Conservation (phyloP, 306 rosid genomes). For the Luffa aegyptiaca region DNA sequence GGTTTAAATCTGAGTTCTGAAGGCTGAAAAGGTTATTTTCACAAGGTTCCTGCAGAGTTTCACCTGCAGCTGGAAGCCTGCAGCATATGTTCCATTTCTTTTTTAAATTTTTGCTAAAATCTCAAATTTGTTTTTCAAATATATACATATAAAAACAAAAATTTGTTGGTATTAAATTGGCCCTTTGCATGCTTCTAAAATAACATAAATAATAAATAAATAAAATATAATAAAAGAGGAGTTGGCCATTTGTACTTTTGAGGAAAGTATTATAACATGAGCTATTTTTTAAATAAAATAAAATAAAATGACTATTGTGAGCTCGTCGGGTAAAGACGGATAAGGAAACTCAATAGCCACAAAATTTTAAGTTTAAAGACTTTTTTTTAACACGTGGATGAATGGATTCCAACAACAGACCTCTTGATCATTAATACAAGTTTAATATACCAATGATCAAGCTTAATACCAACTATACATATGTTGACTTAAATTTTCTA, state of each 20-base stretch:
- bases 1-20: not conserved
- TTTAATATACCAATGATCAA: too few relatives aligned
- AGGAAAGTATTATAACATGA: not conserved
- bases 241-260: not conserved
- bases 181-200: not conserved
- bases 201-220: too few relatives aligned
- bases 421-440: too few relatives aligned
- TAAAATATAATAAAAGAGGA: not conserved
- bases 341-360: too few relatives aligned
- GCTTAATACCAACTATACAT: too few relatives aligned
- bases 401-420: too few relatives aligned
- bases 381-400: too few relatives aligned
- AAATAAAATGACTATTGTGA: too few relatives aligned
- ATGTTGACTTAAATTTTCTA: too few relatives aligned
- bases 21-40: not conserved
- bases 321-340: too few relatives aligned
- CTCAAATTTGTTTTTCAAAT: not conserved
- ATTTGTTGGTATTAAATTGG: not conserved
- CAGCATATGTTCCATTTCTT: not conserved
- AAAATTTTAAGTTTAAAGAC: too few relatives aligned
- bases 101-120: not conserved
- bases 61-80: not conserved
- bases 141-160: not conserved
- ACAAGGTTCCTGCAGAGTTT: not conserved
- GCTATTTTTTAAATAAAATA: too few relatives aligned